A percentile compares a stretch with the other conserved stretches of the same genome.
Evolutionary conservation across 352 stramenopile genomes (phyloP).

Genomic region (Phytophthora syringae): DNA sequence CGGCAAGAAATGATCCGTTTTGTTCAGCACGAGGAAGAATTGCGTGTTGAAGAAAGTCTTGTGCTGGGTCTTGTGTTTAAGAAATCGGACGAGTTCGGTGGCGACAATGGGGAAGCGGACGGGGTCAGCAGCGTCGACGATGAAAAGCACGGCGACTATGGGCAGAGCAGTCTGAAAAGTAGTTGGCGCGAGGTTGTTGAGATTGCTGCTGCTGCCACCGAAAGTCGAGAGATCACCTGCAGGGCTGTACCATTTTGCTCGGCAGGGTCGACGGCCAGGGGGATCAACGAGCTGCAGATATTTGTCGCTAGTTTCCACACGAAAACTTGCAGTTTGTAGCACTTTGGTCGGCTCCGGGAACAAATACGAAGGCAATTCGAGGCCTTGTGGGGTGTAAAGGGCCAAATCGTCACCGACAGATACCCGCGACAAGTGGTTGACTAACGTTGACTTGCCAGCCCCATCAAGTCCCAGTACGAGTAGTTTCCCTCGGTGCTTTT

Average conservation of each 20-base stretch:
- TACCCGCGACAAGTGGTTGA: slow-evolving; percentile 46
- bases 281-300: slow-evolving; percentile 61
- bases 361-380: slow-evolving; percentile 27
- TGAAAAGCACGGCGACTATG: slow-evolving; percentile 53
- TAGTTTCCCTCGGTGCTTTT: slow-evolving; percentile 52
- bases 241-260: slow-evolving; percentile 45
- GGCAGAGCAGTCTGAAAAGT: slow-evolving; percentile 32
- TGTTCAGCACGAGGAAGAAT: slow-evolving; percentile 69
- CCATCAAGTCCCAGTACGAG: slow-evolving; percentile 62
- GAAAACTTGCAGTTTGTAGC: slow-evolving; percentile 36
- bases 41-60: slow-evolving; percentile 40
- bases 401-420: slow-evolving; percentile 31
- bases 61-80: slow-evolving; percentile 44
- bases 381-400: slow-evolving; percentile 11
- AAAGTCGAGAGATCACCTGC: slow-evolving; percentile 17
- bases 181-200: slow-evolving; percentile 22
- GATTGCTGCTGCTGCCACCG: slow-evolving; percentile 20
- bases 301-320: slow-evolving; percentile 42
- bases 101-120: slow-evolving; percentile 60
- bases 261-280: slow-evolving; percentile 40
- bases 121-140: slow-evolving; percentile 54
- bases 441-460: slow-evolving; percentile 66
- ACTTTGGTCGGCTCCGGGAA: slow-evolving; percentile 38
- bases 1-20: slow-evolving; percentile 45
- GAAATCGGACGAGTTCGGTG: slow-evolving; percentile 51